Percentiles rank a stretch among this genome's conserved stretches.
Conservation (phyloP, 2,329 filamentous ascomycete species). For the Monosporascus sp. region DNA sequence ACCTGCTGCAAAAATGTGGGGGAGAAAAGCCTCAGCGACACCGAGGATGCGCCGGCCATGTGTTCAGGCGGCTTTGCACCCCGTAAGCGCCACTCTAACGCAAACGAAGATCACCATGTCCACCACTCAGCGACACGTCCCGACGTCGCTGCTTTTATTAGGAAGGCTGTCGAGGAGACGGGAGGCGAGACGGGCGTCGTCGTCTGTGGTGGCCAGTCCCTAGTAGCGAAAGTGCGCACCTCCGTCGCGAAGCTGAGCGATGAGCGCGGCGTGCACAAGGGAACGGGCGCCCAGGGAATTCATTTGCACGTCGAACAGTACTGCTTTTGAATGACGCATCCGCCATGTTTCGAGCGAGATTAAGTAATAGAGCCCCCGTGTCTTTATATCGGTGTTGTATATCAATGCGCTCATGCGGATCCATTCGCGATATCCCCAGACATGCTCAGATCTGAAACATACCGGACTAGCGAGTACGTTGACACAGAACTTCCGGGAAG, state of each 20-base stretch:
- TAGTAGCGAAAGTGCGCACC: slow-evolving; percentile 50
- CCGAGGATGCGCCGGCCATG: slow-evolving; percentile 17
- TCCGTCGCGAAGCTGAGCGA: slow-evolving; percentile 52
- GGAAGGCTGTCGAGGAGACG: slow-evolving; percentile 49
- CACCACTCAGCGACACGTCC: slow-evolving; percentile 42
- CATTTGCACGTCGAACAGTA: slow-evolving; percentile 58
- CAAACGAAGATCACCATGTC: slow-evolving; percentile 35
- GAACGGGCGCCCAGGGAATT: slow-evolving; percentile 59
- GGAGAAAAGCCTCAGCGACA: slow-evolving; percentile 14
- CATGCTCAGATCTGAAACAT: too few relatives aligned
- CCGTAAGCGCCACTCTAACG: slow-evolving; percentile 12
- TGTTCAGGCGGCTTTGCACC: neutral
- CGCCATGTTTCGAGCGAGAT: too few relatives aligned
- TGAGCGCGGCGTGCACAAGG: slow-evolving; percentile 59
- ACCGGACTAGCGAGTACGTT: too few relatives aligned
- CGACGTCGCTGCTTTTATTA: slow-evolving; percentile 46
- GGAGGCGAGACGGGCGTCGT: slow-evolving; percentile 58
- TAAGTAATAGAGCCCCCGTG: too few relatives aligned
- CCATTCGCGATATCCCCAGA: too few relatives aligned
- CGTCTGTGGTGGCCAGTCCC: slow-evolving; percentile 52
- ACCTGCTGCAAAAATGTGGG: neutral
- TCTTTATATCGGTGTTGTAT: too few relatives aligned
- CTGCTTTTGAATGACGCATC: slow-evolving; percentile 34
- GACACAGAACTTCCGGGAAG: too few relatives aligned
- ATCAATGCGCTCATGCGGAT: too few relatives aligned